Conservation (phyloP, 306 rosid genomes). For the Cicer chorassanicum region DNA sequence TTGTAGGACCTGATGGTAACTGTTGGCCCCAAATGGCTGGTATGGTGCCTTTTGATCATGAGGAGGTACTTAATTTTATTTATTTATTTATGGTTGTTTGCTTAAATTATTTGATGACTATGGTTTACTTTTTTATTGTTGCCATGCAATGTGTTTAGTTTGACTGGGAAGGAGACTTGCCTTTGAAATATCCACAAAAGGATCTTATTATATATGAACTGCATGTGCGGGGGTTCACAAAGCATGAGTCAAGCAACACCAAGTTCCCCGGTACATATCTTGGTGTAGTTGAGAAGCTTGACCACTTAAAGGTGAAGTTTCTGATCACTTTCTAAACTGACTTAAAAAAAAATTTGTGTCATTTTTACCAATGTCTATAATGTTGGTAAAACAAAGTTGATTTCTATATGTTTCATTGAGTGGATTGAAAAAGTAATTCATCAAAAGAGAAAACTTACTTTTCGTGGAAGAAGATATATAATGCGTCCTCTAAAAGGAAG, state of each 20-base stretch:
- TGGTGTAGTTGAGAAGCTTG: conserved; percentile 93
- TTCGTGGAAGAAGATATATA: neutral
- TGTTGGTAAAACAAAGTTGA: neutral
- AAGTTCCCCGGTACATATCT: conserved; percentile 88
- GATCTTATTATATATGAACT: conserved; percentile 91
- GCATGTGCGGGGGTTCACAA: conserved; percentile 95
- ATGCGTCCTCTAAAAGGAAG: neutral
- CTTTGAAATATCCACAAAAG: conserved; percentile 73
- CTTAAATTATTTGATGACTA: conserved; percentile 21
- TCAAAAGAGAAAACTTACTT: neutral
- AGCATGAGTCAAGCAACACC: conserved; percentile 79
- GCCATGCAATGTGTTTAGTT: conserved; percentile 61
- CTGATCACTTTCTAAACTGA: conserved; percentile 30
- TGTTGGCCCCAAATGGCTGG: conserved; percentile 99
- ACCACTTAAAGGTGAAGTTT: conserved; percentile 79
- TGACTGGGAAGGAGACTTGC: conserved; percentile 99
- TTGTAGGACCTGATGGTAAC: conserved; percentile 71
- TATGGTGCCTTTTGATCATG: conserved; percentile 62
- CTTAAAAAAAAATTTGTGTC: conserved; percentile 23
- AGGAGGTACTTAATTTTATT: conserved; percentile 57
- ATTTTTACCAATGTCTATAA: conserved; percentile 17
- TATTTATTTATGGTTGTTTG: conserved; percentile 28
- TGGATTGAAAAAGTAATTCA: conserved; percentile 7
- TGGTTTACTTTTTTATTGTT: conserved; percentile 30
- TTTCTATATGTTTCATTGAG: conserved; percentile 13